Conservation (phyloP, 176 grass and related monocot species). For the Neostapfia colusana region DNA sequence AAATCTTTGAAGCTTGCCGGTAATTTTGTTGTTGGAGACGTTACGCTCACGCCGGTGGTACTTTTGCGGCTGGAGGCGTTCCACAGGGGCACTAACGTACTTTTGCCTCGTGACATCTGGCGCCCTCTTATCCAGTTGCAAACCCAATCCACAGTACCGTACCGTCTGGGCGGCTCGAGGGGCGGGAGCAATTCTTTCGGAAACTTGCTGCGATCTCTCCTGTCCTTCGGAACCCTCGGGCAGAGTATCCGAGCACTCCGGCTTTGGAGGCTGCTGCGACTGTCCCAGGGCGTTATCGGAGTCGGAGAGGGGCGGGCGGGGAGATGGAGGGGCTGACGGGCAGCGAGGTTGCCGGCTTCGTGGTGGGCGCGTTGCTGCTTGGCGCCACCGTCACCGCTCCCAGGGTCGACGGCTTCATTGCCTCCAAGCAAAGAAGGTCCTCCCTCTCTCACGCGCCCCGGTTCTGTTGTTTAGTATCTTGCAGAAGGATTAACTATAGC, state of each 20-base stretch:
- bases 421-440: constrained; percentile 74
- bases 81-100: no score
- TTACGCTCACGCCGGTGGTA: no score
- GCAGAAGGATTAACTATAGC: no score
- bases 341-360: constrained; percentile 83
- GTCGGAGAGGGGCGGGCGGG: background rate
- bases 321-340: constrained; percentile 67
- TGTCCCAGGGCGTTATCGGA: no score
- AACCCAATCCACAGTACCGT: background rate
- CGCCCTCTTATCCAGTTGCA: background rate
- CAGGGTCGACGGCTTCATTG: constrained; percentile 82
- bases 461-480: background rate
- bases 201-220: background rate
- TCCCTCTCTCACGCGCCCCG: background rate
- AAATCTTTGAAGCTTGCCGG: no score
- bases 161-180: background rate
- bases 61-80: no score
- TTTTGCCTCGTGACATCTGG: no score
- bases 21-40: no score
- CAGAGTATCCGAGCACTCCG: background rate
- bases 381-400: constrained; percentile 68
- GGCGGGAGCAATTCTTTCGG: background rate
- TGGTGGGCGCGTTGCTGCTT: constrained; percentile 63
- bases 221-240: background rate
- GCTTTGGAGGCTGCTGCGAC: background rate